Percentiles rank a stretch among this genome's conserved stretches.
phyloP scores from a whole-genome alignment of 1,284 basidiomycete species.

The Phylloboletellus chloephorus region DNA sequence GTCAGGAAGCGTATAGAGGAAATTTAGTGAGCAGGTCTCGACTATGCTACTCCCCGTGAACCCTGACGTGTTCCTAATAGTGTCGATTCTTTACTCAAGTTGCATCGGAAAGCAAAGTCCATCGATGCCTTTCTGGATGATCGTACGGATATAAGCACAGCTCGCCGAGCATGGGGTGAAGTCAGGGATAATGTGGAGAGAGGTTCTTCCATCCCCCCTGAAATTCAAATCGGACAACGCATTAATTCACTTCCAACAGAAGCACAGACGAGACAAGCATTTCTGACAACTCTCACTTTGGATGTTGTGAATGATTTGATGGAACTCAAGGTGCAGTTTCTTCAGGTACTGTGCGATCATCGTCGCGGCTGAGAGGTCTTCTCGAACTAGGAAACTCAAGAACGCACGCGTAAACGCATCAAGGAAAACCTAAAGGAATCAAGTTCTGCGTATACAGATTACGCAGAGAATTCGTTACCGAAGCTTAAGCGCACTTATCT shows the following conservation, averaged over 20 bases:
- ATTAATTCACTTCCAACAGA: constrained; percentile 41
- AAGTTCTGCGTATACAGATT: constrained; percentile 66
- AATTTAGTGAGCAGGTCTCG: constrained; percentile 56
- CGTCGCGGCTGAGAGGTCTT: constrained; percentile 7
- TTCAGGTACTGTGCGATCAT: background rate
- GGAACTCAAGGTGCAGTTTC: constrained; percentile 53
- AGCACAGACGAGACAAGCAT: constrained; percentile 75
- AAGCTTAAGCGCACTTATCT: constrained; percentile 73
- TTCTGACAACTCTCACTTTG: constrained; percentile 60
- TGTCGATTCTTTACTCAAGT: constrained; percentile 61
- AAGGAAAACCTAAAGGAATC: constrained; percentile 84
- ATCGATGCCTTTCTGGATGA: constrained; percentile 65
- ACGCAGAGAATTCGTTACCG: constrained; percentile 68
- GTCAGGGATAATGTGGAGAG: constrained; percentile 78
- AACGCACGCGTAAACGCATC: constrained; percentile 82
- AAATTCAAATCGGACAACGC: background rate
- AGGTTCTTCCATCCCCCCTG: constrained; percentile 41
- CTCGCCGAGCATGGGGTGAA: constrained; percentile 74
- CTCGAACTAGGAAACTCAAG: constrained; percentile 68
- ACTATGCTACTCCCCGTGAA: background rate
- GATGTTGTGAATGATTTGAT: constrained; percentile 70
- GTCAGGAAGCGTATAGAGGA: constrained; percentile 78
- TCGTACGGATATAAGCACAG: constrained; percentile 54
- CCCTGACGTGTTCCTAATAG: constrained; percentile 35
- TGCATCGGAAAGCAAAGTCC: constrained; percentile 66